Evolutionary conservation across 805 yeast genomes (phyloP), one percentile per base, ranked within the genome.

Genomic region (Cyberlindnera mrakii): DNA sequence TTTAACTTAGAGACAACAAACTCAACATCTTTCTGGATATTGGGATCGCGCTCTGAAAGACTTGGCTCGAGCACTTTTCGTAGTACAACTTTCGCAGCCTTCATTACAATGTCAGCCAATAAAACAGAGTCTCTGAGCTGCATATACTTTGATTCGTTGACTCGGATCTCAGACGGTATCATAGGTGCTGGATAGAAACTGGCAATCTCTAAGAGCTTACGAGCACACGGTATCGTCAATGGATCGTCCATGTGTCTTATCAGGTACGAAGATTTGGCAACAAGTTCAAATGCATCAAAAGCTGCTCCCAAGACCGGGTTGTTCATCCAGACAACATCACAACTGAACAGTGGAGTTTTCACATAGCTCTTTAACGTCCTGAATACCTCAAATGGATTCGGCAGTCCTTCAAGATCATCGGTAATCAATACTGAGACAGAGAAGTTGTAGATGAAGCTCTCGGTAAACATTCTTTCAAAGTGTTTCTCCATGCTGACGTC

Each of bases 371-470:
- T 59, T 37, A 61, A 59, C 3, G 63, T 60, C 32, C 50, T 51
- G 45, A 65, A 72, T 20, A 70, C 57, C 4, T 54, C 56, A 49
- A 65, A 71, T 4, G 79, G 78, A 19, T 69, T 62, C 1, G 76
- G 74, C 10, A 72, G 41, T 1, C 55, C 53, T 11, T 63, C 61
- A 6, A 54, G 45, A 16, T 51, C 54, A 3, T 63, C 54, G 15
- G 74, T 61, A 36, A 66, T 60, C 27, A 71, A 59, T 5, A 73
- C 48, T 4, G 66, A 58, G 8, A 67, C 60, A 7, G 71, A 59
- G 46, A 67, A 72, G 44, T 67, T 70, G 54, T 66, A 69, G 4
- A 71, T 51, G 45, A 70, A 72, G 32, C 74, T 70, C 41, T 73
- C 78, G 18, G 69, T 43, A 37, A 70, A 60, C 51, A 70, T 68